Evolutionary conservation across 164 flowering plant genomes (phyloP).

Genomic region (Paratinospora sagittata): DNA sequence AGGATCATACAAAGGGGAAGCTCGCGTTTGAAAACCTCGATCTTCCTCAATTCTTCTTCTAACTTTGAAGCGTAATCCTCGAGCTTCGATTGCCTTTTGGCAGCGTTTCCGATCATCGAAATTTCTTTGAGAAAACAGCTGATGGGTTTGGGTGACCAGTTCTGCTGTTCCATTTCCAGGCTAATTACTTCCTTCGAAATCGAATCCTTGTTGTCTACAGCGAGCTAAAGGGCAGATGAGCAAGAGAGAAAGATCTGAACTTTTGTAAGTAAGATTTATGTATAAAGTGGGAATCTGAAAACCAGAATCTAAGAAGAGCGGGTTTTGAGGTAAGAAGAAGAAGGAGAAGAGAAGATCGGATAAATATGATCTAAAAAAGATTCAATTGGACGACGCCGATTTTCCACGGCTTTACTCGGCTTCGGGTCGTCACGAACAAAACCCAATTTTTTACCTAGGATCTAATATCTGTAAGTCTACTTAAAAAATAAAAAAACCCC

Average conservation of each 20-base stretch:
- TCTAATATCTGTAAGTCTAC: too few species aligned
- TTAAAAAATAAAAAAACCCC: too few species aligned
- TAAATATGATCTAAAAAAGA: background rate
- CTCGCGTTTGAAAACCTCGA: conserved; percentile 58
- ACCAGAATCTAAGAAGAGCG: background rate
- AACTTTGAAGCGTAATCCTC: background rate
- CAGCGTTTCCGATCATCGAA: conserved; percentile 1
- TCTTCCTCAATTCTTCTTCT: conserved; percentile 53
- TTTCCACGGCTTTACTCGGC: background rate
- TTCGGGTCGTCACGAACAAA: background rate
- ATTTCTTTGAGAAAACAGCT: background rate
- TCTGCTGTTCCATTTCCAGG: background rate
- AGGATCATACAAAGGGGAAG: conserved; percentile 60
- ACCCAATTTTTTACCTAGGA: background rate
- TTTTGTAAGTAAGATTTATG: background rate
- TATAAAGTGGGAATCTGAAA: too few species aligned
- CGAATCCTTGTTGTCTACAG: background rate
- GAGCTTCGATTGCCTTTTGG: background rate
- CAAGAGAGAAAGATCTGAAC: too few species aligned
- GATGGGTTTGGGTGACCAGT: background rate
- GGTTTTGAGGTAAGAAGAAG: background rate
- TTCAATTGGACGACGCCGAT: background rate
- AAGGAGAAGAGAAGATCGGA: background rate
- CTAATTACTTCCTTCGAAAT: background rate
- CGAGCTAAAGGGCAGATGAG: background rate